These are phyloP conservation scores for Nosema muscidifuracis DNA, from an alignment of 371 early-diverging fungal genomes.

Conservation along the genomic window DNA sequence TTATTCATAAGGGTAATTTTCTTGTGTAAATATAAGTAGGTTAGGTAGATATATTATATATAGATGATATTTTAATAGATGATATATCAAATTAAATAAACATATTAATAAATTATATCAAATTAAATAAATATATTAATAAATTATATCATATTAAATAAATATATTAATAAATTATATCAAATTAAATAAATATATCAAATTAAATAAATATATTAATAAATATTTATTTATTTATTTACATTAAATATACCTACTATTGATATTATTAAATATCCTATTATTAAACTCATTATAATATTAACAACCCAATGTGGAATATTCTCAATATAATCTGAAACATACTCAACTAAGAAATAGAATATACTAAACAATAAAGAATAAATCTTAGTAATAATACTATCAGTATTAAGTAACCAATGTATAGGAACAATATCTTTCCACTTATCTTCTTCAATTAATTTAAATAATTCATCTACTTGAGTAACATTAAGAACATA, in stretches of 20 bases:
- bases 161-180: no score
- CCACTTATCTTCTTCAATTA: constrained; percentile 35
- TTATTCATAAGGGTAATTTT: not conserved
- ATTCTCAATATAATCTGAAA: constrained; percentile 19
- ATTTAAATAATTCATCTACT: constrained; percentile 39
- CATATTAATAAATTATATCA: no score
- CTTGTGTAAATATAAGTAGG: no score
- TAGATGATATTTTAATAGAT: no score
- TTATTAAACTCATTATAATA: constrained; percentile 18
- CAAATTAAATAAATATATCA: no score
- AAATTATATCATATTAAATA: no score
- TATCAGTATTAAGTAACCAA: constrained; percentile 19
- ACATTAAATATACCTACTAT: constrained; percentile 34
- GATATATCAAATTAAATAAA: no score
- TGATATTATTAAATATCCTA: constrained; percentile 46
- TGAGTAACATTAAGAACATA: constrained; percentile 17
- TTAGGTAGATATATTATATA: no score
- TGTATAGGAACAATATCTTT: constrained; percentile 4
- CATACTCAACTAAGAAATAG: constrained; percentile 22
- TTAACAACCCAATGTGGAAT: constrained; percentile 29
- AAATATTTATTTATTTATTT: not conserved
- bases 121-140: no score
- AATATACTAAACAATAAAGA: constrained; percentile 25
- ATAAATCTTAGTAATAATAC: constrained; percentile 10
- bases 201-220: no score